phyloP scores from a whole-genome alignment of 2,329 filamentous ascomycete genomes.

The Aspergillus sp. region DNA sequence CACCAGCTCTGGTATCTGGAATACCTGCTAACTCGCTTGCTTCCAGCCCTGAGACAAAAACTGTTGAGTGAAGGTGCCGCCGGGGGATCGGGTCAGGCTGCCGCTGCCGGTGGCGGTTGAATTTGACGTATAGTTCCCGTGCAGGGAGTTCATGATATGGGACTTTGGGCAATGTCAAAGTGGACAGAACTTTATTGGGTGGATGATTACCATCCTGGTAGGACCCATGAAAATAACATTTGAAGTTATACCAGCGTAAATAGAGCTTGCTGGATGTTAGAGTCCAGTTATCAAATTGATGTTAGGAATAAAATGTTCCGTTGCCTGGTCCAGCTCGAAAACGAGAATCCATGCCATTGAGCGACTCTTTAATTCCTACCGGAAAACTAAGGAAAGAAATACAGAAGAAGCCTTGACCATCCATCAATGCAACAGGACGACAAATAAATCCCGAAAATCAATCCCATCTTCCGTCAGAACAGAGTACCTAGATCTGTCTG shows the following conservation, averaged over 20 bases:
- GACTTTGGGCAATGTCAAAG: neutral
- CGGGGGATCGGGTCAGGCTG: constrained; percentile 30
- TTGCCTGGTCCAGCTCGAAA: neutral
- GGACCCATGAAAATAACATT: neutral
- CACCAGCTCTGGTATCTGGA: neutral
- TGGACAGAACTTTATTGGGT: neutral
- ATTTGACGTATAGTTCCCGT: neutral
- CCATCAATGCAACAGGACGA: too few relatives aligned
- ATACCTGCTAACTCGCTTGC: constrained; percentile 18
- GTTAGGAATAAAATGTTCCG: neutral
- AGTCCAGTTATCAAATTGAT: neutral
- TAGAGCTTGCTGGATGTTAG: neutral
- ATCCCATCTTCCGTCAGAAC: constrained; percentile 17
- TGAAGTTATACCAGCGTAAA: neutral
- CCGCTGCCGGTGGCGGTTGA: constrained; percentile 25
- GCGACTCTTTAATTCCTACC: too few relatives aligned
- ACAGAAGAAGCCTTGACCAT: too few relatives aligned
- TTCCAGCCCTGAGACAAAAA: constrained; percentile 52
- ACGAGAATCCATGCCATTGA: neutral
- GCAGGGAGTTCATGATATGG: neutral
- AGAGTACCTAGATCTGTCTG: constrained; percentile 29
- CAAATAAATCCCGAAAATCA: too few relatives aligned
- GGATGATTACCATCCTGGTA: neutral
- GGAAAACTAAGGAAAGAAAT: too few relatives aligned
- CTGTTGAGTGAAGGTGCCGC: constrained; percentile 47